Percentiles rank a stretch among this genome's conserved stretches.
Conservation (phyloP, 352 stramenopile genomes). For the Phytophthora macrochlamydospora region DNA sequence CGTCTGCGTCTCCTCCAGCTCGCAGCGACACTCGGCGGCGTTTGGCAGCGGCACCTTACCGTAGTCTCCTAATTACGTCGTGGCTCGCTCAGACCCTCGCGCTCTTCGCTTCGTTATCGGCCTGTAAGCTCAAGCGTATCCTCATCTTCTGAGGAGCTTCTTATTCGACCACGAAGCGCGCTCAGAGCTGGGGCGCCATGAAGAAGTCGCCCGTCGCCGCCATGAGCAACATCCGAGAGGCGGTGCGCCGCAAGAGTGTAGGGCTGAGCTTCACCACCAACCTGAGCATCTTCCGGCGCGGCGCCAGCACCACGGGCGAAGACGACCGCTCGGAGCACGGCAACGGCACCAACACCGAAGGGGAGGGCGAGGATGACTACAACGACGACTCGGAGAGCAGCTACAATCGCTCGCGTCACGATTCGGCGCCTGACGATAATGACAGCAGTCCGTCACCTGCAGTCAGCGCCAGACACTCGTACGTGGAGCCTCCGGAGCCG, state of each 20-base stretch:
- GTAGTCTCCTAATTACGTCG: too few species aligned
- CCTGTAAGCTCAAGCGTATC: slow-evolving; percentile 5
- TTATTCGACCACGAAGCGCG: slow-evolving; percentile 7
- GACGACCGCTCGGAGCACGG: slow-evolving; percentile 46
- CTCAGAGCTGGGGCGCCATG: slow-evolving; percentile 21
- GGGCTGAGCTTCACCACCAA: slow-evolving; percentile 67
- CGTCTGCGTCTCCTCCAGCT: neutral
- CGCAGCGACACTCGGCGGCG: neutral
- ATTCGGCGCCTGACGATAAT: slow-evolving; percentile 43
- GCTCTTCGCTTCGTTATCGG: slow-evolving; percentile 13
- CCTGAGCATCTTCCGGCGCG: slow-evolving; percentile 60
- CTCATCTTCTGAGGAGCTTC: neutral
- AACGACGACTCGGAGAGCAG: slow-evolving; percentile 47
- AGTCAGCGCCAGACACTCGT: slow-evolving; percentile 40
- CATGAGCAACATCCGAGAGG: slow-evolving; percentile 65
- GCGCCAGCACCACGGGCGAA: slow-evolving; percentile 39
- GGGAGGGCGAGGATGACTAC: slow-evolving; percentile 39
- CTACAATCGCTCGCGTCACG: slow-evolving; percentile 43
- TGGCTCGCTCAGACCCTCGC: neutral
- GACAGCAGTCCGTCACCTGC: slow-evolving; percentile 44
- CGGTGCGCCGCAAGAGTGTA: slow-evolving; percentile 67
- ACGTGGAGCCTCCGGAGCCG: slow-evolving; percentile 66
- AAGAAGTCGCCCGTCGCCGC: slow-evolving; percentile 53
- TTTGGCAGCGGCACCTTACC: neutral
- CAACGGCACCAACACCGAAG: slow-evolving; percentile 7